These are phyloP conservation scores for Erodium texanum DNA, from an alignment of 441 rosid species.

Conservation along the genomic window DNA sequence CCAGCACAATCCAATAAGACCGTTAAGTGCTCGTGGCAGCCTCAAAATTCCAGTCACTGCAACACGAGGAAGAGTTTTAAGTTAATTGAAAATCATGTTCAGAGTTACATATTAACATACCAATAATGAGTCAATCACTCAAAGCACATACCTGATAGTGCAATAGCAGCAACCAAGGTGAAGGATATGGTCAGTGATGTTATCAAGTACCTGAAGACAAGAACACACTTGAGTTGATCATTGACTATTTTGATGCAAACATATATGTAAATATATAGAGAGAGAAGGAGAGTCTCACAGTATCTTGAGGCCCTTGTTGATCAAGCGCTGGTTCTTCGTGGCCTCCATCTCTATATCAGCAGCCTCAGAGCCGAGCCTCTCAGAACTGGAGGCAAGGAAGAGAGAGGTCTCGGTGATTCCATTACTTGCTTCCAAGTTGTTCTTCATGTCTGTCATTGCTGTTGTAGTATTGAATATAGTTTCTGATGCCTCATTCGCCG, in stretches of 20 bases:
- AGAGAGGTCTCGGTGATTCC: conserved; percentile 21
- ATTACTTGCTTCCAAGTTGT: conserved; percentile 24
- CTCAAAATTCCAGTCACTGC: too few relatives aligned
- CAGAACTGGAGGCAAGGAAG: conserved; percentile 41
- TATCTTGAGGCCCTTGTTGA: conserved; percentile 43
- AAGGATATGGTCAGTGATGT: conserved; percentile 31
- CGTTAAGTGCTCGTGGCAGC: too few relatives aligned
- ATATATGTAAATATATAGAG: background rate
- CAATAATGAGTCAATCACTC: background rate
- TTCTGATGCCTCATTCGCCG: conserved; percentile 47
- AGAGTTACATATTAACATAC: too few relatives aligned
- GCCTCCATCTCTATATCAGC: conserved; percentile 37
- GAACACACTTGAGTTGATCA: background rate
- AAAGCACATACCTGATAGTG: conserved; percentile 36
- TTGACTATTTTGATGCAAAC: background rate
- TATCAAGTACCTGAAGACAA: background rate
- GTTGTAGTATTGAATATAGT: conserved; percentile 51
- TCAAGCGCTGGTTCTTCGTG: conserved; percentile 39
- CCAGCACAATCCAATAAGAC: conserved; percentile 46
- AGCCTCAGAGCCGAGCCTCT: conserved; percentile 37
- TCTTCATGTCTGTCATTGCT: conserved; percentile 45
- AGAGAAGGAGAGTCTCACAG: conserved; percentile 20
- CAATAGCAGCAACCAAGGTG: conserved; percentile 36
- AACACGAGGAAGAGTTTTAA: too few relatives aligned
- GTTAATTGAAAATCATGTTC: too few relatives aligned